Conservation (phyloP, 148 eudicot species). For the Rhododendron williamsianum region DNA sequence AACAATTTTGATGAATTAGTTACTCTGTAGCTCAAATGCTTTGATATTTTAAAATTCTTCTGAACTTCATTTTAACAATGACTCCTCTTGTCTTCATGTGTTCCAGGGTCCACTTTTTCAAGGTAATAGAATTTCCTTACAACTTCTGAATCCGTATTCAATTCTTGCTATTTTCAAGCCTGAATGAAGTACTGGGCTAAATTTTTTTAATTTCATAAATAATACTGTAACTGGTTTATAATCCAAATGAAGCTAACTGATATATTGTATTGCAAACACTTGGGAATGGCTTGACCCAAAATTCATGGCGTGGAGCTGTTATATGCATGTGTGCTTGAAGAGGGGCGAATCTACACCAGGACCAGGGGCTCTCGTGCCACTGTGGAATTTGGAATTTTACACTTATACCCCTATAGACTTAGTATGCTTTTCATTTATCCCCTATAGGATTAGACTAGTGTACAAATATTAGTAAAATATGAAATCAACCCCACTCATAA, state of each 20-base stretch:
- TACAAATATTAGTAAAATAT: not conserved
- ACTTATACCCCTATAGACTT: not conserved
- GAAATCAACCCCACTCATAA: not conserved
- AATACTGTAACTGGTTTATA: not conserved
- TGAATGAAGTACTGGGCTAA: not conserved
- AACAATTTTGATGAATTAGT: not conserved
- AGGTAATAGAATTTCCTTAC: conserved; percentile 29
- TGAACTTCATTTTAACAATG: not conserved
- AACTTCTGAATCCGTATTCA: not conserved
- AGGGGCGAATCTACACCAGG: not conserved
- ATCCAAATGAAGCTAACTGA: not conserved
- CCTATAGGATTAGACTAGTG: not conserved
- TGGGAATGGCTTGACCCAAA: not conserved
- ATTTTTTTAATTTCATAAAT: not conserved
- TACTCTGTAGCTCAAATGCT: not conserved
- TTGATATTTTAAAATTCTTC: conserved; percentile 2
- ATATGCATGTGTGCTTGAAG: not conserved
- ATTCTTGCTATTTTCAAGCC: not conserved
- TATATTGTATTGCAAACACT: not conserved
- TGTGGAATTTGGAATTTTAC: not conserved
- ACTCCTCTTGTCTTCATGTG: conserved; percentile 18
- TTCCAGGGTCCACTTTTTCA: conserved; percentile 54
- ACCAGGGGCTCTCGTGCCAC: not conserved
- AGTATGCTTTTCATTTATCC: not conserved
- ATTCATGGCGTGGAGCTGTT: not conserved